phyloP scores from a whole-genome alignment of 2,329 filamentous ascomycete genomes.

The Colletotrichum sidae region DNA sequence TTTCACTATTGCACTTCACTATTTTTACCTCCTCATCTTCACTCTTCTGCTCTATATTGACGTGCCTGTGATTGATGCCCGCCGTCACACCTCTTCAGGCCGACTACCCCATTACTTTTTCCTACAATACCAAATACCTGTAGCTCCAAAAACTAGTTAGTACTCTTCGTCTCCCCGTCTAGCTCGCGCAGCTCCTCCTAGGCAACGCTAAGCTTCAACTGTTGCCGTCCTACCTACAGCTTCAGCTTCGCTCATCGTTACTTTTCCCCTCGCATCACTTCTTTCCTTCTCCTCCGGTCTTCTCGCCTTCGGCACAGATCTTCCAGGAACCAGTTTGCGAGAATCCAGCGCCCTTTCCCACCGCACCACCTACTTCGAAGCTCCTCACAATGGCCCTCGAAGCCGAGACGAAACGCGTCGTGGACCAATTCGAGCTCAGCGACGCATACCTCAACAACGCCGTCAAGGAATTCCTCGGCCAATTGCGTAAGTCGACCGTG shows the following conservation, averaged over 20 bases:
- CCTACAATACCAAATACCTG: conserved; percentile 24
- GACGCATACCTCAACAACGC: conserved; percentile 82
- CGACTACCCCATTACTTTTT: background rate
- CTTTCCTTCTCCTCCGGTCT: conserved; percentile 45
- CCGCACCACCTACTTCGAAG: conserved; percentile 63
- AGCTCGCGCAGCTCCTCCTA: conserved; percentile 66
- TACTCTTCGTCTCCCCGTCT: conserved; percentile 38
- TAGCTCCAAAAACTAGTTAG: conserved; percentile 38
- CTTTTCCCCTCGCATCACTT: conserved; percentile 42
- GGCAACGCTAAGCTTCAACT: conserved; percentile 57
- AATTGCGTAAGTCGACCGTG: conserved; percentile 73
- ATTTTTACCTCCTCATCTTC: conserved; percentile 1
- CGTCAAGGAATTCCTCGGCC: conserved; percentile 85
- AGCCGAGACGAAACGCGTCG: conserved; percentile 82
- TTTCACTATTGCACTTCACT: background rate
- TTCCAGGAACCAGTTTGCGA: conserved; percentile 63
- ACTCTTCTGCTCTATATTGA: background rate
- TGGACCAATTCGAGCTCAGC: conserved; percentile 86
- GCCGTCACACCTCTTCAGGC: no score
- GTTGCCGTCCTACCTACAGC: conserved; percentile 40
- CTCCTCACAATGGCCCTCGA: conserved; percentile 71
- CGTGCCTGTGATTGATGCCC: background rate
- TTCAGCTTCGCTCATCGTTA: conserved; percentile 43
- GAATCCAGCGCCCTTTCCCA: conserved; percentile 66
- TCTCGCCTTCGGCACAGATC: conserved; percentile 56